Conservation (phyloP, 23 red algal genomes). For the Chondrus crispus region DNA sequence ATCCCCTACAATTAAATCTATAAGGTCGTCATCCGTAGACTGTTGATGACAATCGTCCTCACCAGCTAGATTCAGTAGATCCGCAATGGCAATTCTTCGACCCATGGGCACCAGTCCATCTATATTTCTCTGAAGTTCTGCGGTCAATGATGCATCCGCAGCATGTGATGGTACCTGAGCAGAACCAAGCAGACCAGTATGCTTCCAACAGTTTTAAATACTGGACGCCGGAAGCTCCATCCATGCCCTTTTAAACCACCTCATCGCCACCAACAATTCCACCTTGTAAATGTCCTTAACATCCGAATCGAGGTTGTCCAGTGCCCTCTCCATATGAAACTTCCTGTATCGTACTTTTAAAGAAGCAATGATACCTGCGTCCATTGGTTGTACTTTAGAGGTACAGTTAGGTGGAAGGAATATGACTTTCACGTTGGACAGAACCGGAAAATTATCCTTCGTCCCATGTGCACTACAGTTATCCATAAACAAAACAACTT, state of each 20-base stretch:
- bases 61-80: neutral
- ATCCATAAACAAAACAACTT: neutral
- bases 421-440: constrained; percentile 3
- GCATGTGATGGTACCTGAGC: neutral
- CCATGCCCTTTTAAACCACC: neutral
- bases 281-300: constrained; percentile 10
- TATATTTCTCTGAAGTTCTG: no score
- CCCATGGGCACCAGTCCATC: neutral
- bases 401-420: neutral
- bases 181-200: neutral
- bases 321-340: neutral
- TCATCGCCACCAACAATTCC: neutral
- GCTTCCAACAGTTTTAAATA: neutral
- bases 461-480: constrained; percentile 11
- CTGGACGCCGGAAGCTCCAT: neutral
- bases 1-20: neutral
- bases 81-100: neutral
- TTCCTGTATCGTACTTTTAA: neutral
- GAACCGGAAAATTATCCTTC: neutral
- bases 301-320: neutral
- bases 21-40: neutral
- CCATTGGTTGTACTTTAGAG: neutral
- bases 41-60: neutral
- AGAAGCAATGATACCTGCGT: neutral
- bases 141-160: neutral